Conservation (phyloP, 148 eudicot species). For the Vaccinium myrtillus region DNA sequence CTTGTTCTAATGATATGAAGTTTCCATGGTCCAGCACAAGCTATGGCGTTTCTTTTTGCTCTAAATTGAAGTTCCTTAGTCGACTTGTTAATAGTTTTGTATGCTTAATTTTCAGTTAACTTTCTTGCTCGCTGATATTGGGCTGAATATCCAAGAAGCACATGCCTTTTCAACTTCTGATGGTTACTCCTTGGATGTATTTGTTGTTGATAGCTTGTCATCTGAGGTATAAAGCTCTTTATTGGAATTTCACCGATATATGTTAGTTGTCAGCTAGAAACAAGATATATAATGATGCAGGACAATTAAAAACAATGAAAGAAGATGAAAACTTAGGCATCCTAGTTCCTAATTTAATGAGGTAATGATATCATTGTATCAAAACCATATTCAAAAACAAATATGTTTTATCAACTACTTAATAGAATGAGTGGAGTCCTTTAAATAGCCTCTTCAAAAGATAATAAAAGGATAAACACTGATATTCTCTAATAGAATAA, state of each 20-base stretch:
- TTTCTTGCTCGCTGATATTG: slow-evolving; percentile 75
- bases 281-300: not conserved
- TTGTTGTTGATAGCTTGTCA: slow-evolving; percentile 80
- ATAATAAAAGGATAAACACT: not conserved
- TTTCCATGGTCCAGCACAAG: not conserved
- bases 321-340: not conserved
- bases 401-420: too few species aligned
- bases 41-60: not conserved
- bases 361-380: not conserved
- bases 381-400: not conserved
- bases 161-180: slow-evolving; percentile 90
- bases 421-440: not conserved
- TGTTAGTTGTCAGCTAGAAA: not conserved
- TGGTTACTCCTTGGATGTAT: slow-evolving; percentile 90
- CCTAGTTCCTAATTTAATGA: not conserved
- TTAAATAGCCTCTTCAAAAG: not conserved
- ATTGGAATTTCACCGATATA: not conserved
- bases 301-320: not conserved
- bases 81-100: slow-evolving; percentile 9
- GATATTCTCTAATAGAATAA: not conserved
- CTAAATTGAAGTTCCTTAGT: not conserved
- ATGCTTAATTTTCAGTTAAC: slow-evolving; percentile 62
- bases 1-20: not conserved
- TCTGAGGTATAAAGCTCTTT: slow-evolving; percentile 48
- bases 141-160: slow-evolving; percentile 89